Percentiles rank a stretch among this genome's conserved stretches.
phyloP scores from a whole-genome alignment of 345 rosid genomes.

The Gossypium mustelinum region DNA sequence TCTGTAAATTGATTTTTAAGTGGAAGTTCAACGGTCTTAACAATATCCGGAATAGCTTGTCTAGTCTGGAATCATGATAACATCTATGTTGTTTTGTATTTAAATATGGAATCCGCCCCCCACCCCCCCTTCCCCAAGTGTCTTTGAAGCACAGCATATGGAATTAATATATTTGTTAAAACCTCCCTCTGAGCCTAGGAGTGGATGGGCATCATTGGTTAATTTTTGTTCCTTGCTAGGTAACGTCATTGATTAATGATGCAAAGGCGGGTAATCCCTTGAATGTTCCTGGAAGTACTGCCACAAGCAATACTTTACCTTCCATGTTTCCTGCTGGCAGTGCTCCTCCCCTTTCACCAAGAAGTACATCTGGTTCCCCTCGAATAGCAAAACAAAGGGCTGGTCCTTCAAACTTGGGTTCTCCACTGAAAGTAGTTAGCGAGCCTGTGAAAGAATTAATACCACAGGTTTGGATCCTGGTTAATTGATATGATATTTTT shows the following conservation, averaged over 20 bases:
- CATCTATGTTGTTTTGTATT: not conserved
- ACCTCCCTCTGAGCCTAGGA: not conserved
- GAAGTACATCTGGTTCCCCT: conserved; percentile 85
- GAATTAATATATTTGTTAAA: not conserved
- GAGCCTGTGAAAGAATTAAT: conserved; percentile 77
- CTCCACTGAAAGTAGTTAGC: conserved; percentile 73
- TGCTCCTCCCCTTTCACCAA: conserved; percentile 95
- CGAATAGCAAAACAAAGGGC: conserved; percentile 68
- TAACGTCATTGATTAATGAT: conserved; percentile 66
- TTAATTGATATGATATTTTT: conserved; percentile 11
- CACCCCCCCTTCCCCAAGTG: no score
- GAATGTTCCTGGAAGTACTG: conserved; percentile 56
- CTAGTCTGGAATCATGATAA: not conserved
- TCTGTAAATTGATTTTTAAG: not conserved
- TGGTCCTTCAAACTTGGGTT: conserved; percentile 81
- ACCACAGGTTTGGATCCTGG: conserved; percentile 67
- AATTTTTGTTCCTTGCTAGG: conserved; percentile 32
- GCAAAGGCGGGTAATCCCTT: conserved; percentile 78
- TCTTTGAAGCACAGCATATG: not conserved
- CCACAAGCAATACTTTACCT: conserved; percentile 62
- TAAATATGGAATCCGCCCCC: not conserved
- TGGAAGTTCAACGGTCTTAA: not conserved
- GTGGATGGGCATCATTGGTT: conserved; percentile 12
- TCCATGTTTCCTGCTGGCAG: conserved; percentile 96
- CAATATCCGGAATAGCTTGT: not conserved